Base-by-base conservation (phyloP, 345 rosid species). In the Lenwebbia sp. region DNA sequence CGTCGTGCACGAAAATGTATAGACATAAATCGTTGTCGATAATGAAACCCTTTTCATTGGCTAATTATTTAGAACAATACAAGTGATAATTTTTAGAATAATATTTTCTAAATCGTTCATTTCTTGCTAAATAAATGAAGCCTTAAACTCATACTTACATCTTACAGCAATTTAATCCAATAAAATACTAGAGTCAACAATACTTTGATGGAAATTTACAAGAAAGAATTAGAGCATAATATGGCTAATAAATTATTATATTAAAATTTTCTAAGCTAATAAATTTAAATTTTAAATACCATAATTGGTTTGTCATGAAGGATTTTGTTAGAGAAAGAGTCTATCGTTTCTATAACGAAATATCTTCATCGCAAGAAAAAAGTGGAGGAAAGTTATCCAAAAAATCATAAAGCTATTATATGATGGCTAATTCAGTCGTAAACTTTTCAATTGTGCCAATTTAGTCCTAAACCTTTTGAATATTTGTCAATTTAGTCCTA, bases 1-100 rank as follows among this genome's bases (percentile, higher is more conserved):
- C 0, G 0, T 70, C 2, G 0, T 33, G 10, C 25, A 70, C 1
- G 23, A 19, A 70, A 70, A 2, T 33, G 1, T 33, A 33, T 70
- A 33, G 0, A 70, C 5, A 37, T 65, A 3, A 65, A 65, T 30
- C 0, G 0, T 4, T 9, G 7, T 1, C 3, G 12, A 33, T 33
- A 65, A 33, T 65, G 44, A 17, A 65, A 17, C 25, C 9, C 19
- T 30, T 33, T 33, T 33, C 3, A 19, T 33, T 37, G 47, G 3
- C 6, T 37, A 19, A 55, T 65, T 54, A 0, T 65, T 65, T 65
- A 13, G 17, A 51, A 14, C 5, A 17, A 51, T 12, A 51, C 44
- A 33, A 65, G 23, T 17, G 41, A 65, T 65, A 12, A 51, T 54
- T 54, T 56, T 17, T 17, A 65, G 11, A 33, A 57, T 26, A 26